phyloP scores from a whole-genome alignment of 176 grass and related monocot genomes.

The Thalia dealbata region DNA sequence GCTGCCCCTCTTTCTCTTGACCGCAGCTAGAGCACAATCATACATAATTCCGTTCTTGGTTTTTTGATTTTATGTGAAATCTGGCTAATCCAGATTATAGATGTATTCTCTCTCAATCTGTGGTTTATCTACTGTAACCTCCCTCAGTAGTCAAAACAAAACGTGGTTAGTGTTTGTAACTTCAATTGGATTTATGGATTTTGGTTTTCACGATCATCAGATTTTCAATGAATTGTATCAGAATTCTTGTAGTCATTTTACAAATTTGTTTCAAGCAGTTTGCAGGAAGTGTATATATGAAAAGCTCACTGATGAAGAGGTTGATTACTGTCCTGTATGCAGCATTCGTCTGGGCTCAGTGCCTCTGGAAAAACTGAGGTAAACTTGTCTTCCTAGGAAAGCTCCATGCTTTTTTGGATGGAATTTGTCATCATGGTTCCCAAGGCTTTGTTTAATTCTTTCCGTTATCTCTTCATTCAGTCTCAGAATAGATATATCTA shows the following conservation, averaged over 20 bases:
- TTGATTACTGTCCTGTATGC: slow-evolving; percentile 30
- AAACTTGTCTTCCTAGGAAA: slow-evolving; percentile 3
- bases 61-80: neutral
- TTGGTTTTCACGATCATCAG: neutral
- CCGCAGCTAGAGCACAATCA: neutral
- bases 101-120: neutral
- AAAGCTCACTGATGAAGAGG: slow-evolving; percentile 25
- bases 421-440: neutral
- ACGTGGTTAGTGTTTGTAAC: neutral
- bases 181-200: neutral
- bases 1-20: neutral
- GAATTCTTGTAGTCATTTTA: neutral
- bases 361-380: slow-evolving; percentile 36
- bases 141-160: too few relatives aligned
- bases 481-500: neutral
- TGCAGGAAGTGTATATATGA: slow-evolving; percentile 31
- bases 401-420: neutral
- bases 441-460: too few relatives aligned
- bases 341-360: slow-evolving; percentile 24
- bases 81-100: neutral
- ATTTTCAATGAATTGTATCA: neutral
- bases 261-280: slow-evolving; percentile 16
- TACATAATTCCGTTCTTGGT: too few relatives aligned
- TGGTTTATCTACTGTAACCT: neutral
- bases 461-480: neutral